Conservation (phyloP, 257 asterid genomes). For the Salvia rosmarinus region DNA sequence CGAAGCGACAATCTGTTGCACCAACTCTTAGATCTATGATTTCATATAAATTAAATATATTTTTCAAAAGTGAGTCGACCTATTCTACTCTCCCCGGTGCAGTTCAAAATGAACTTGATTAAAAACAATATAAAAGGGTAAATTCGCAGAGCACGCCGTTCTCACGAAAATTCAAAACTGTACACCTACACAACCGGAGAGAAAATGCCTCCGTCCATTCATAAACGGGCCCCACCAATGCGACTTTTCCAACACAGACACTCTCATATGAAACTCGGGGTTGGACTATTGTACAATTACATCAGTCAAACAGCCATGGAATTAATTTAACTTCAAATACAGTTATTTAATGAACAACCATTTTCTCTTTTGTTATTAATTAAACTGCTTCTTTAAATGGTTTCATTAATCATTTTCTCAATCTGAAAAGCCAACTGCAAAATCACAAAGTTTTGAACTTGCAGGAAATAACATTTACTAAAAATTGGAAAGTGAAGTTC, state of each 20-base stretch:
- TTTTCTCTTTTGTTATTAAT: not conserved
- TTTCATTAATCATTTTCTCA: not conserved
- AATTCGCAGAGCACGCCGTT: not conserved
- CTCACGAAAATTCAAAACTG: not conserved
- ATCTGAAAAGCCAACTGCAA: constrained; percentile 33
- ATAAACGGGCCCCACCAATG: constrained; percentile 35
- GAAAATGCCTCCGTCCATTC: no score
- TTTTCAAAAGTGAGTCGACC: not conserved
- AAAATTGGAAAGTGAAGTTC: constrained; percentile 33
- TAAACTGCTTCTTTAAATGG: not conserved
- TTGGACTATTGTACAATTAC: constrained; percentile 28
- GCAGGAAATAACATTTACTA: constrained; percentile 6
- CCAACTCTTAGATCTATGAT: not conserved
- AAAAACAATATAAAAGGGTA: no score
- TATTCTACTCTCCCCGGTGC: not conserved
- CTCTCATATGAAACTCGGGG: constrained; percentile 15
- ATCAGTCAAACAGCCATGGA: not conserved
- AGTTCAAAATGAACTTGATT: not conserved
- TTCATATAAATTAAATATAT: not conserved
- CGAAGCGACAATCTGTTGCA: not conserved
- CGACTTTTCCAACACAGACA: constrained; percentile 24
- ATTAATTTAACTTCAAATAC: not conserved
- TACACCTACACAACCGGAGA: constrained; percentile 20
- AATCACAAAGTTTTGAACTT: constrained; percentile 29
- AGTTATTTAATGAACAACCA: not conserved